phyloP scores from a whole-genome alignment of 352 stramenopile genomes.

The Phytophthora lateralis region DNA sequence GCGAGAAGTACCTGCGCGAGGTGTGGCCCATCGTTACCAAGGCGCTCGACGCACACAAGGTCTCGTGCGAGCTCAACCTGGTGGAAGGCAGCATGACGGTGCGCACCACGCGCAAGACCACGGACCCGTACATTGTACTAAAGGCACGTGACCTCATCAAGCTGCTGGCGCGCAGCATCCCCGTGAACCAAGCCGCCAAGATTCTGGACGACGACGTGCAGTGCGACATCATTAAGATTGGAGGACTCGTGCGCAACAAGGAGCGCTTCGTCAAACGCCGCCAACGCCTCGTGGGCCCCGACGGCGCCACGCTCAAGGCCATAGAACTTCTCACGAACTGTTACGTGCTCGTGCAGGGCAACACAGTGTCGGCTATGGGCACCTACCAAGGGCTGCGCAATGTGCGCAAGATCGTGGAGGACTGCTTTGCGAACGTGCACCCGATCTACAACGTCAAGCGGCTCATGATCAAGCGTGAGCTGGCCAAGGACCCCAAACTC shows the following conservation, averaged over 20 bases:
- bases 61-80: constrained; percentile 98
- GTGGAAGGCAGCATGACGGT: constrained; percentile 95
- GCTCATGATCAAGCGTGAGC: constrained; percentile 99
- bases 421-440: constrained; percentile 99
- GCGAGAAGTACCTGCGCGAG: constrained; percentile 99
- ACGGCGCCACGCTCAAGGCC: constrained; percentile 97
- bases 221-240: constrained; percentile 99
- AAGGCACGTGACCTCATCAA: constrained; percentile 99
- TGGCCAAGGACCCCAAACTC: constrained; percentile 98
- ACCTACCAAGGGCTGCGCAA: constrained; percentile 93
- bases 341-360: constrained; percentile 99
- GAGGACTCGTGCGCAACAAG: constrained; percentile 98
- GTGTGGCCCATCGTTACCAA: constrained; percentile 99
- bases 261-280: constrained; percentile 99
- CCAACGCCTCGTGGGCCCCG: constrained; percentile 97
- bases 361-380: constrained; percentile 95
- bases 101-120: constrained; percentile 95
- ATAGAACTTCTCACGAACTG: constrained; percentile 99
- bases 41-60: constrained; percentile 94
- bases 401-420: constrained; percentile 97
- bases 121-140: constrained; percentile 98
- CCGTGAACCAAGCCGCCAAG: constrained; percentile 94
- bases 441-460: constrained; percentile 99
- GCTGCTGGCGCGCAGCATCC: constrained; percentile 97
- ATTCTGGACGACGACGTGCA: constrained; percentile 98